Conservation (phyloP, 2,329 filamentous ascomycete species). For the Teratosphaeria nubilosa region DNA sequence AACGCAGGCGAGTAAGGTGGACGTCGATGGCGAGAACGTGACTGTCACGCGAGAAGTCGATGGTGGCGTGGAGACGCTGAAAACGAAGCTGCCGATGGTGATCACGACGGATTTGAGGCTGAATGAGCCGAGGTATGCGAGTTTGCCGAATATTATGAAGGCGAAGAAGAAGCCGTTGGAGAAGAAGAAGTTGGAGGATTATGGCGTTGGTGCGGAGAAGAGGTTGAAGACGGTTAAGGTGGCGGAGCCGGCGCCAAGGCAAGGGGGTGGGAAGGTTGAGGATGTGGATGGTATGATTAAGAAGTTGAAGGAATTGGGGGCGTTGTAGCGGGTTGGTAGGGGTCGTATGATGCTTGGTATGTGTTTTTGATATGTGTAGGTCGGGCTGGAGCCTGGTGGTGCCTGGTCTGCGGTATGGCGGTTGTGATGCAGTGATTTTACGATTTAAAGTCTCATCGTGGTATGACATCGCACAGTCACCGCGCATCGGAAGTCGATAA, state of each 20-base stretch:
- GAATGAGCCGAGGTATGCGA: conserved; percentile 92
- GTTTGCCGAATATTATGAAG: conserved; percentile 98
- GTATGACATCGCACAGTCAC: too few relatives aligned
- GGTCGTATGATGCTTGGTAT: background rate
- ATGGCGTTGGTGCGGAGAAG: conserved; percentile 62
- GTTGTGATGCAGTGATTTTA: background rate
- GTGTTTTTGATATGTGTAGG: background rate
- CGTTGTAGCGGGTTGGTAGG: conserved; percentile 64
- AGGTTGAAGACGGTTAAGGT: conserved; percentile 88
- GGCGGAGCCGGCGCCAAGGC: conserved; percentile 70
- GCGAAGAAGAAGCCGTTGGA: conserved; percentile 99
- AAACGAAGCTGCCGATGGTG: conserved; percentile 77
- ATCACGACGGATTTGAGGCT: conserved; percentile 90
- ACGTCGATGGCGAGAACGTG: conserved; percentile 59
- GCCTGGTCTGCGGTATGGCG: background rate
- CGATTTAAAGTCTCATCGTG: too few relatives aligned
- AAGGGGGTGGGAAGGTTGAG: conserved; percentile 94
- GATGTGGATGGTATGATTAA: conserved; percentile 89
- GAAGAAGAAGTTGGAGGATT: conserved; percentile 79
- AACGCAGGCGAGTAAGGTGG: conserved; percentile 80
- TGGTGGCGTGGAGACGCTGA: conserved; percentile 83
- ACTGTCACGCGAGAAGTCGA: conserved; percentile 87
- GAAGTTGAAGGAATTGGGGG: conserved; percentile 93
- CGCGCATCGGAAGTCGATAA: too few relatives aligned
- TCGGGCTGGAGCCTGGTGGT: background rate